Conservation (phyloP, 352 stramenopile genomes). For the Peronospora destructor region DNA sequence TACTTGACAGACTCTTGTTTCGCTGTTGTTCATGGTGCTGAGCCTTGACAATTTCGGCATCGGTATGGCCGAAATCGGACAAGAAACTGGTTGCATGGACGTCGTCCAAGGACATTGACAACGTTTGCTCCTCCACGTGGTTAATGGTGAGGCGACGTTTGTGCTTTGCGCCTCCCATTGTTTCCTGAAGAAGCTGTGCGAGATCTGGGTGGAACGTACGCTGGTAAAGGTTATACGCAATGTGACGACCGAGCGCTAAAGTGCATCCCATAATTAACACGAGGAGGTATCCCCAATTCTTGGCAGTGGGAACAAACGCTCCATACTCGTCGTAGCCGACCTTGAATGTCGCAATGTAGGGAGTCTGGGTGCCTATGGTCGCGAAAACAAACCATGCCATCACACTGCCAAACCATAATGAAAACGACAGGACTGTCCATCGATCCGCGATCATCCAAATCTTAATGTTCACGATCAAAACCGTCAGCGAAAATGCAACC, state of each 20-base stretch:
- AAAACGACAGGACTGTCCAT: slow-evolving; percentile 59
- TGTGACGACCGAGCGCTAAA: slow-evolving; percentile 62
- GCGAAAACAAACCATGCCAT: slow-evolving; percentile 67
- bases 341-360: slow-evolving; percentile 60
- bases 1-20: slow-evolving; percentile 20
- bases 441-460: slow-evolving; percentile 77
- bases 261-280: slow-evolving; percentile 62
- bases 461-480: slow-evolving; percentile 94
- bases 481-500: slow-evolving; percentile 86
- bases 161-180: slow-evolving; percentile 30
- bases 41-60: slow-evolving; percentile 37
- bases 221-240: slow-evolving; percentile 77
- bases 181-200: slow-evolving; percentile 64
- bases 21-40: slow-evolving; percentile 26
- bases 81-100: slow-evolving; percentile 41
- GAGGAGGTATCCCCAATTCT: slow-evolving; percentile 52
- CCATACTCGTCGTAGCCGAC: slow-evolving; percentile 78
- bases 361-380: slow-evolving; percentile 42
- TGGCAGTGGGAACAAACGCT: slow-evolving; percentile 48
- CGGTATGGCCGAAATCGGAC: slow-evolving; percentile 42
- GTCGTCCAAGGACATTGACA: slow-evolving; percentile 77
- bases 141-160: slow-evolving; percentile 63
- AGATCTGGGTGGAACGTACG: slow-evolving; percentile 66
- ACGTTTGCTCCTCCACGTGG: slow-evolving; percentile 60
- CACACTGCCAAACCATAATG: slow-evolving; percentile 57